Evolutionary conservation across 129 eudicot species (phyloP), one percentile per base, ranked within the genome.

Genomic region (Erigeron canadensis): DNA sequence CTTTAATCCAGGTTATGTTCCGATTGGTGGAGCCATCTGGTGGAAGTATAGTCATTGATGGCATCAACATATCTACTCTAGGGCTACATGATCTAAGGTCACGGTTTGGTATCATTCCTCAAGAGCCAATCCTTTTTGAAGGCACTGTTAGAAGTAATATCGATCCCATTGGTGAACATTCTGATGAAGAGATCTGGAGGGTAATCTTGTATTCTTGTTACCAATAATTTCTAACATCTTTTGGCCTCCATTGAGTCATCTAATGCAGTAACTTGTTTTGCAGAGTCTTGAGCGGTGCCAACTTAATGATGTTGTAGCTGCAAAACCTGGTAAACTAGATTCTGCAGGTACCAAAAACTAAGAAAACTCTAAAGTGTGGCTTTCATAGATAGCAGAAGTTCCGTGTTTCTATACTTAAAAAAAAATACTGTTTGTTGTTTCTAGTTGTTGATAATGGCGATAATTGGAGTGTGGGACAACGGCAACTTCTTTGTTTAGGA

Each of bases 11-110:
- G 58, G 95, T 87, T 43, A 78, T 93, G 58, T 93, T 89, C 71
- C 72, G 95, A 75, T 47, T 93, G 69, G 95, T 89, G 55, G 98
- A 93, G 54, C 96, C 96, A 16, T 83, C 77, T 43, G 82, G 81
- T 1, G 98, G 98, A 45, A 84, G 68, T 17, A 89, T 89, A 56
- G 71, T 72, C 12, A 79, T 93, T 13, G 96, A 93, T 62, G 96
- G 88, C 11, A 43, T 93, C 19, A 83, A 93, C 71, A 89, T 93
- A 55, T 85, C 80, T 53, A 60, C 63, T 38, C 77, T 93, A 5
- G 96, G 96, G 46, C 80, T 89, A 48, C 98, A 89, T 76, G 96
- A 93, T 80, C 90, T 89, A 12, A 80, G 98, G 77, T 87, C 95
- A 43, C 84, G 87, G 3, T 84, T 93, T n/a, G 89, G 91, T 58